Evolutionary conservation across 2,329 filamentous ascomycete genomes (phyloP), one percentile per base, ranked within the genome.

Genomic region (Huntiella omanensis): DNA sequence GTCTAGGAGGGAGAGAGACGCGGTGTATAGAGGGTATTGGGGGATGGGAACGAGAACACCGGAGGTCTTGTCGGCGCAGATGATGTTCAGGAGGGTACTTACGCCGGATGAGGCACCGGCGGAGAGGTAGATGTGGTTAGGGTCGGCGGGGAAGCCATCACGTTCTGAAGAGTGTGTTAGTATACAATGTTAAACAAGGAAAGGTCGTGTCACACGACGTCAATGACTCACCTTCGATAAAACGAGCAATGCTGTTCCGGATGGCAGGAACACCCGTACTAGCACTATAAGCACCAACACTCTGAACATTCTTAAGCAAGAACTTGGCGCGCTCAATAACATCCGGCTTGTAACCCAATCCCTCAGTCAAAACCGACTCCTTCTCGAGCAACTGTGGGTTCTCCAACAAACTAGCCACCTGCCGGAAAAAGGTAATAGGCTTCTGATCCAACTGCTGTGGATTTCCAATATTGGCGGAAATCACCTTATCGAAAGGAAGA

Each of bases 371-470:
- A n/a, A 81, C 78, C 53, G 88, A 75, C 60, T 85, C 77, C 55
- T 92, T 79, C 58, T 94, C 73, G 50, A 98, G 70, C 33, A 98
- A 69, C 48, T 69, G 61, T 1, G 91, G 91, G 68, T 96, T 87
- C 70, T 98, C 91, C 49, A 96, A 65, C 52, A 98, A 63, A 64
- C 85, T 93, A 57, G 91, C 73, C 22, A 98, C 91, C 67, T 98
- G 88, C 55, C 91, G 80, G 76, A 98, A 95, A 71, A 95, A 98
- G 55, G 91, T 98, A 57, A 98, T 88, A 57, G 91, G 91, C 71
- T 96, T 92, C 72, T 98, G 91, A 66, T 95, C 91, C 52, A 98
- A 77, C 66, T 98, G 91, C 65, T 98, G 91, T 3, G 91, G 91
- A 69, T 98, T 98, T 59, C 91, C 91, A 58, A 98, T 98, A 67